Conservation (phyloP, 495 filamentous ascomycete genomes). For the Penicilliopsis zonata region DNA sequence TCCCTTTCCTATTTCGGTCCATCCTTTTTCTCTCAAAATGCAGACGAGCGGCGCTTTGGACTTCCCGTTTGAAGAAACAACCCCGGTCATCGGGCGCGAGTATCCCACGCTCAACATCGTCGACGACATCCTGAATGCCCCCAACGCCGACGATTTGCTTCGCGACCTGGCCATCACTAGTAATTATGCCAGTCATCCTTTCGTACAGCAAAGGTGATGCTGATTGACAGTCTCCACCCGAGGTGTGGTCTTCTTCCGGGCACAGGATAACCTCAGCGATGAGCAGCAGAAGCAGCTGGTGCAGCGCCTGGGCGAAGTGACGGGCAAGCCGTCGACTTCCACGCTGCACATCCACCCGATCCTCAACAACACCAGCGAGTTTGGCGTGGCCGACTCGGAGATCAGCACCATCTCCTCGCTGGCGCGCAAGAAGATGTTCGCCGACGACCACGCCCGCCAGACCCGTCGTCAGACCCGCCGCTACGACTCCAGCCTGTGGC, state of each 20-base stretch:
- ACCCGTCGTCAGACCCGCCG: constrained; percentile 7
- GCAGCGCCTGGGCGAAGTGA: constrained; percentile 1
- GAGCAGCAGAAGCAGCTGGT: neutral
- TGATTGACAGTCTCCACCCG: constrained; percentile 48
- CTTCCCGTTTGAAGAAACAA: constrained; percentile 24
- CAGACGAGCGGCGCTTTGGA: constrained; percentile 38
- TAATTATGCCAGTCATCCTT: constrained; percentile 14
- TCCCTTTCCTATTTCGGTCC: no score
- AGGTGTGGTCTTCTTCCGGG: constrained; percentile 63
- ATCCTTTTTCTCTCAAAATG: no score
- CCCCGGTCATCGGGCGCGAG: constrained; percentile 14
- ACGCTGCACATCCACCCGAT: constrained; percentile 58
- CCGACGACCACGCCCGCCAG: constrained; percentile 12
- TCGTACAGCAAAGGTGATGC: neutral
- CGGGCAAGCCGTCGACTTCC: constrained; percentile 39
- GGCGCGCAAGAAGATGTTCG: constrained; percentile 42
- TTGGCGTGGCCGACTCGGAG: constrained; percentile 44
- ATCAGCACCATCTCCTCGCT: constrained; percentile 54
- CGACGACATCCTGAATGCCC: constrained; percentile 10
- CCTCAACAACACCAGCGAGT: constrained; percentile 16
- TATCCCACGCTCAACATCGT: constrained; percentile 11
- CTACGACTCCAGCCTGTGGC: constrained; percentile 36
- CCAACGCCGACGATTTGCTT: constrained; percentile 10
- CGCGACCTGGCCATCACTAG: constrained; percentile 47
- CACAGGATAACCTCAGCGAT: constrained; percentile 35